Evolutionary conservation across 129 eudicot genomes (phyloP), one percentile per base, ranked within the genome.

Genomic region (Artemisia argyi): DNA sequence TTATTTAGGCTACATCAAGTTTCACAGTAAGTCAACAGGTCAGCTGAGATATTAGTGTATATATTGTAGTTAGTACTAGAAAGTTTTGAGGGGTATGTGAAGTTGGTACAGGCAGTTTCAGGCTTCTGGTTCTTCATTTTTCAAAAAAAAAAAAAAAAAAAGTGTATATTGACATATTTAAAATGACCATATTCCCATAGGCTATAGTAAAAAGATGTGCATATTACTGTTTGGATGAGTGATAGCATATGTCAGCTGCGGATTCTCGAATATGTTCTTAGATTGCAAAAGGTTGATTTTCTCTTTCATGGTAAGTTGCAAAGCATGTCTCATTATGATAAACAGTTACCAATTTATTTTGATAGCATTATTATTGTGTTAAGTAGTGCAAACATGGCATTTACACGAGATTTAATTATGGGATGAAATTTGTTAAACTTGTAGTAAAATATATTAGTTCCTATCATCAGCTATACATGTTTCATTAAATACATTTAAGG

Each of bases 211-310:
- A n/a, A n/a, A 39, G 46, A 39, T 39, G 46, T 39, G 46, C 66
- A 24, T 61, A 12, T 24, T 61, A 61, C 46, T 61, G 46, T 61
- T 61, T 24, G 46, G 47, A 61, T n/a, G 47, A 30, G 44, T 61
- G 14, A 12, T 24, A 61, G 1, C 16, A 61, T 62, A 7, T 62
- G 2, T 47, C 49, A 62, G 67, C 14, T 62, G 22, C 50, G 42
- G 26, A 30, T 63, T 30, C 47, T 35, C 26, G 42, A 63, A 39
- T 22, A n/a, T 35, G 49, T 35, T 63, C 24, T 39, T 63, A 7
- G 11, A 63, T 39, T 32, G 52, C 68, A 8, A 15, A 87, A 26
- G 18, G 32, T 15, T 28, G 16, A 26, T 14, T 22, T 30, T 14
- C 17, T 28, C 12, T 28, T 28, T 28, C 66, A 26, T 61, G 13